phyloP scores from a whole-genome alignment of 2,329 filamentous ascomycete genomes.

The Colletotrichum tofieldiae region DNA sequence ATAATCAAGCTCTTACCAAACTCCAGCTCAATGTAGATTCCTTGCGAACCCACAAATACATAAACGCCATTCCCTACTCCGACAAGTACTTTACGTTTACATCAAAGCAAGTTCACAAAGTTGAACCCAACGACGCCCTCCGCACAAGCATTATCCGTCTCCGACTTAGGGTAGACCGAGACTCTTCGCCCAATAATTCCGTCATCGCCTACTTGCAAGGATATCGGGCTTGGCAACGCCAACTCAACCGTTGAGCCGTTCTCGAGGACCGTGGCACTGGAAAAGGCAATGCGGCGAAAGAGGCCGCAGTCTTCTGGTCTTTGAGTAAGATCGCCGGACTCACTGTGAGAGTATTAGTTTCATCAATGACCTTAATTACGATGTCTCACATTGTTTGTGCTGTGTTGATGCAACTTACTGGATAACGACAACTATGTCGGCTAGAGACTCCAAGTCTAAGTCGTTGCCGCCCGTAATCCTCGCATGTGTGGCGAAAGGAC shows the following conservation, averaged over 20 bases:
- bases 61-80: not conserved
- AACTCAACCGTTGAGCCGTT: constrained; percentile 50
- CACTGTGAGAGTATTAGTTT: constrained; percentile 45
- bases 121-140: constrained; percentile 69
- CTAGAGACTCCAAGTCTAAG: constrained; percentile 1
- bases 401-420: constrained; percentile 55
- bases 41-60: no score
- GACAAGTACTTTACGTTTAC: no score
- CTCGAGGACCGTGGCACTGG: constrained; percentile 33
- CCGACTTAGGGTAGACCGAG: constrained; percentile 54
- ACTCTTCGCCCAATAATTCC: constrained; percentile 67
- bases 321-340: constrained; percentile 61
- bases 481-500: constrained; percentile 59
- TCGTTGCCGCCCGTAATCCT: constrained; percentile 54
- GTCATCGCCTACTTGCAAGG: constrained; percentile 60
- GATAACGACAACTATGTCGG: constrained; percentile 57
- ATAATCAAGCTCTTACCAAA: not conserved
- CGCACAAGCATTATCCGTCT: constrained; percentile 55
- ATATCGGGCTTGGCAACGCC: constrained; percentile 56
- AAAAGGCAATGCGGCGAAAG: constrained; percentile 57
- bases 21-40: not conserved
- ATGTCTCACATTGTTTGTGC: no score
- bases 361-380: no score
- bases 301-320: constrained; percentile 59
- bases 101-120: constrained; percentile 38